Conservation (phyloP, 305 asterid genomes). For the Fraxinus latifolia region DNA sequence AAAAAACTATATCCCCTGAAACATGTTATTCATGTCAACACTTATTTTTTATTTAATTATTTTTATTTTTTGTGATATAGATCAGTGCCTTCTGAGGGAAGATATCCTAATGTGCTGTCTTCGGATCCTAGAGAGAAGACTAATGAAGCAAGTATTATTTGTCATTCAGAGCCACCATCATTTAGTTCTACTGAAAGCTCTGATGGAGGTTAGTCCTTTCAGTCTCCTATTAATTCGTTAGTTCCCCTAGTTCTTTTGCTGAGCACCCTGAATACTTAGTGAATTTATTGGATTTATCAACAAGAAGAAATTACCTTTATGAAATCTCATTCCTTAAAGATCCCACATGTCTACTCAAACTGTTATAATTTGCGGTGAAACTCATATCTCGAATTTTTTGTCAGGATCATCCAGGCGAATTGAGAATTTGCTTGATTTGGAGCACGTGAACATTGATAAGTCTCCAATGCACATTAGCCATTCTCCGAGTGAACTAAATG, state of each 20-base stretch:
- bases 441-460: constrained; percentile 42
- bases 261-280: not conserved
- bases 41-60: constrained; percentile 5
- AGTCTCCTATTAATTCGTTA: not conserved
- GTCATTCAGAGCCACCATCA: constrained; percentile 62
- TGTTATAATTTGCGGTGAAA: not conserved
- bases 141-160: constrained; percentile 44
- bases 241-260: not conserved
- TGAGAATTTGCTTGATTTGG: constrained; percentile 54
- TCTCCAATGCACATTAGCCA: constrained; percentile 28
- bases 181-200: constrained; percentile 72
- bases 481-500: constrained; percentile 25
- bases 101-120: constrained; percentile 29
- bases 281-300: not conserved
- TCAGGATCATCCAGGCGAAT: constrained; percentile 60
- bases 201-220: constrained; percentile 54
- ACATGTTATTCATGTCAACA: not conserved
- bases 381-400: constrained; percentile 13
- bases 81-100: constrained; percentile 40
- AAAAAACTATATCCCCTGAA: not conserved
- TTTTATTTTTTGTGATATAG: constrained; percentile 21
- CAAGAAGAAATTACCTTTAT: not conserved
- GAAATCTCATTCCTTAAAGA: not conserved
- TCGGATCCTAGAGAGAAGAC: constrained; percentile 37
- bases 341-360: not conserved